phyloP scores from a whole-genome alignment of 1,284 basidiomycete genomes.

The Ustilago loliicola region DNA sequence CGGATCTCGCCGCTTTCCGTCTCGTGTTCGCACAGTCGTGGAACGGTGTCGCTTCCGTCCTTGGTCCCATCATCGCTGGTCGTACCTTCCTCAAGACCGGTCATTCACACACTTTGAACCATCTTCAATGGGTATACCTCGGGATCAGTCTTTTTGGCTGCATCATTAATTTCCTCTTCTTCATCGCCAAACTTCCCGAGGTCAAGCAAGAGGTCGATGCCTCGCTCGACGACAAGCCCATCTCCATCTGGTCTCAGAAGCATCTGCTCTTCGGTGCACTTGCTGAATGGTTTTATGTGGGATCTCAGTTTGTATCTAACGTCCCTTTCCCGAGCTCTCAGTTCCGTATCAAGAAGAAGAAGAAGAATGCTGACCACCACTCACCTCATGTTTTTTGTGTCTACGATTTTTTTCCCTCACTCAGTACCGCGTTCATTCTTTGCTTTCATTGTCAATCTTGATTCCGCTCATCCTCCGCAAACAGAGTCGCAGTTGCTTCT shows the following conservation, averaged over 20 bases:
- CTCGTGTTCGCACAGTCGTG: conserved; percentile 86
- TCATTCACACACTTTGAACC: conserved; percentile 77
- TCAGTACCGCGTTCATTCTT: too few species aligned
- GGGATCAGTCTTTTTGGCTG: conserved; percentile 79
- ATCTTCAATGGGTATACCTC: conserved; percentile 85
- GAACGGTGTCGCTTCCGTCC: conserved; percentile 83
- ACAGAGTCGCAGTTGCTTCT: conserved; percentile 77
- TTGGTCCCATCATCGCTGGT: conserved; percentile 83
- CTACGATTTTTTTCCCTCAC: too few species aligned
- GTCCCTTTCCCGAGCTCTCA: neutral
- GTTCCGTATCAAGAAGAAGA: too few species aligned
- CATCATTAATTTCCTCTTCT: conserved; percentile 79
- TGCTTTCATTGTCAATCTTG: too few species aligned
- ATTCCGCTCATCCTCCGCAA: neutral
- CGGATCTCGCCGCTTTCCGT: conserved; percentile 81
- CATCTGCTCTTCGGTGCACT: conserved; percentile 81
- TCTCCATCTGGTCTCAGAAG: conserved; percentile 79
- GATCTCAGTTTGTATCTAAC: conserved; percentile 74
- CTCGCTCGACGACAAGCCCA: conserved; percentile 29
- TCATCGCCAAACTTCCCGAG: conserved; percentile 81
- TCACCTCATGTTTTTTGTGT: neutral
- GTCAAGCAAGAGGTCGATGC: conserved; percentile 73
- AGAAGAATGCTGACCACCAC: neutral
- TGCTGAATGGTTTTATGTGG: conserved; percentile 80
- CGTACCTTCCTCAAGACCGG: conserved; percentile 80